Evolutionary conservation across 768 basidiomycete genomes (phyloP).

Genomic region (Phanerodontia chrysosporium): DNA sequence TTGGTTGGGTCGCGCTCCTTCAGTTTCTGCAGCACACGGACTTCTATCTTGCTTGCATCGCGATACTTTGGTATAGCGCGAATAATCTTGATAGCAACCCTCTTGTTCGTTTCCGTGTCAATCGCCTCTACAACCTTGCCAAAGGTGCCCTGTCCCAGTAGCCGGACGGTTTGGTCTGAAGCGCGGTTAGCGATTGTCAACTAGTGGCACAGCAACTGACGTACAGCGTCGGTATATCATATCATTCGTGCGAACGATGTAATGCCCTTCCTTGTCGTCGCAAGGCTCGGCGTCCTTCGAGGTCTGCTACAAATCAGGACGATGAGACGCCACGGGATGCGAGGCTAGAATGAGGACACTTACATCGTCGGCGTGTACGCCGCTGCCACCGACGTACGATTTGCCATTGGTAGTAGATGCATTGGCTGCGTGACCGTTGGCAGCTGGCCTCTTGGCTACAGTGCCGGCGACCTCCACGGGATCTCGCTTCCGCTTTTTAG

Average conservation of each 20-base stretch:
- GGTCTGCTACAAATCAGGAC: conserved; percentile 39
- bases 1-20: conserved; percentile 87
- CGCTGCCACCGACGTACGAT: conserved; percentile 66
- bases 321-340: conserved; percentile 19
- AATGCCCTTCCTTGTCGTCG: conserved; percentile 99
- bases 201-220: conserved; percentile 23
- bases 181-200: conserved; percentile 1
- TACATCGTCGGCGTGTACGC: conserved; percentile 65
- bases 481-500: conserved; percentile 85
- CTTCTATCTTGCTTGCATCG: conserved; percentile 97
- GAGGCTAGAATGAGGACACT: conserved; percentile 27
- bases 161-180: conserved; percentile 84
- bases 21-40: conserved; percentile 89
- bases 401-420: conserved; percentile 44
- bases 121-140: conserved; percentile 96
- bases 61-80: conserved; percentile 98
- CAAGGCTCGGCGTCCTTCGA: conserved; percentile 69
- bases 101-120: conserved; percentile 67
- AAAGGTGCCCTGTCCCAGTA: conserved; percentile 96
- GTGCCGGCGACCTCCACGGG: conserved; percentile 68
- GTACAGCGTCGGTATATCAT: conserved; percentile 82
- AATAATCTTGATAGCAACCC: conserved; percentile 98
- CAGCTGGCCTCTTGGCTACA: conserved; percentile 58
- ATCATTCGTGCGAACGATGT: conserved; percentile 90
- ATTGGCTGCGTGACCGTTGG: conserved; percentile 47